phyloP scores from a whole-genome alignment of 805 yeast genomes.

The Groenewaldozyma salmanticensis region DNA sequence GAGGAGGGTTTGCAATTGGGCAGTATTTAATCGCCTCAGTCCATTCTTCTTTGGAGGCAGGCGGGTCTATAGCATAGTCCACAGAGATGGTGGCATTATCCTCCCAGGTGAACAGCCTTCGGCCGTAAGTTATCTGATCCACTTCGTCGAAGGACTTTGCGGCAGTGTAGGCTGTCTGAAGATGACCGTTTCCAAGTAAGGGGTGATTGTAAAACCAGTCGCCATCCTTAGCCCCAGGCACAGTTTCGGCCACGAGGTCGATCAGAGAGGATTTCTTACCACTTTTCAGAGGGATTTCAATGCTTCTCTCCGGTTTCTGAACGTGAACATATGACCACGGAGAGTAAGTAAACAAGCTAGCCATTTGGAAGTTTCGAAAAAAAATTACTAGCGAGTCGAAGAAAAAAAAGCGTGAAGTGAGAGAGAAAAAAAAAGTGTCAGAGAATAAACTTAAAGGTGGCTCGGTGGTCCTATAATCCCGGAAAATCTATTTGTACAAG shows the following conservation, averaged over 20 bases:
- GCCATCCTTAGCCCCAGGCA: slow-evolving; percentile 40
- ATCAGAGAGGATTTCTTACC: slow-evolving; percentile 18
- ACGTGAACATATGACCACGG: slow-evolving; percentile 21
- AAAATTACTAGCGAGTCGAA: too few species aligned
- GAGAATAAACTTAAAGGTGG: too few species aligned
- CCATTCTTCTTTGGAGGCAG: slow-evolving; percentile 27
- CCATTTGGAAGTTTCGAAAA: too few species aligned
- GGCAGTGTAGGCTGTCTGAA: slow-evolving; percentile 69
- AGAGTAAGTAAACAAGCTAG: slow-evolving; percentile 6
- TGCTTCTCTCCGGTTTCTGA: slow-evolving; percentile 8
- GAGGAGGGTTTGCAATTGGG: slow-evolving; percentile 25
- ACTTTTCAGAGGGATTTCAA: slow-evolving; percentile 12
- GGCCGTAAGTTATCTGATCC: slow-evolving; percentile 61
- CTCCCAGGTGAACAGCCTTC: slow-evolving; percentile 53
- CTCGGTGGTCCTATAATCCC: too few species aligned
- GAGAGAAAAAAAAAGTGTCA: too few species aligned
- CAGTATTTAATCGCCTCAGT: slow-evolving; percentile 20
- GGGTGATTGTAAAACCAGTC: slow-evolving; percentile 53
- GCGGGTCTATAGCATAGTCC: slow-evolving; percentile 53
- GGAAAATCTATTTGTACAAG: too few species aligned
- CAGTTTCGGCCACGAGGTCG: slow-evolving; percentile 27
- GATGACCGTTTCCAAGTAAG: slow-evolving; percentile 54
- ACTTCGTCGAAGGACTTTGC: slow-evolving; percentile 40
- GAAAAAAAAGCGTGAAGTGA: too few species aligned
- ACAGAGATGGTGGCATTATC: slow-evolving; percentile 63